Evolutionary conservation across 306 rosid genomes (phyloP).

Genomic region (Glycine tomentella): DNA sequence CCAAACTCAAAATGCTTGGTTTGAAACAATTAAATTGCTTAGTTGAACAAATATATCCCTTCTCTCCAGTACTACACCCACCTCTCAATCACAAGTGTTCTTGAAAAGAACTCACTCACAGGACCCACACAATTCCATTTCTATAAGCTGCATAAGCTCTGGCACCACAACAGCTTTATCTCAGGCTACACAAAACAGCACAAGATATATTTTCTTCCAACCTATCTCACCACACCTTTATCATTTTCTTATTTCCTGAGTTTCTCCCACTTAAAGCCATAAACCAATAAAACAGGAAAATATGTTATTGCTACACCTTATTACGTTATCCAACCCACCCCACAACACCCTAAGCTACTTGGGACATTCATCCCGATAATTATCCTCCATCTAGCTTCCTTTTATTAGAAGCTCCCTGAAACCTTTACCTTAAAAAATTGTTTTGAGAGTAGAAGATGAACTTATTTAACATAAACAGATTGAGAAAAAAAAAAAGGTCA

Average conservation of each 20-base stretch:
- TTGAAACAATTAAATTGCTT: slow-evolving; percentile 9
- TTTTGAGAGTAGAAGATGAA: slow-evolving; percentile 30
- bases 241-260: background rate
- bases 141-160: background rate
- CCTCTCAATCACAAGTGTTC: slow-evolving; percentile 9
- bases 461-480: slow-evolving; percentile 14
- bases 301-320: slow-evolving; percentile 6
- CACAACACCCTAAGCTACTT: slow-evolving; percentile 11
- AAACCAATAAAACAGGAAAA: background rate
- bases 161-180: background rate
- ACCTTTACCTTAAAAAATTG: slow-evolving; percentile 4
- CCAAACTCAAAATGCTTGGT: slow-evolving; percentile 30
- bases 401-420: slow-evolving; percentile 11
- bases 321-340: slow-evolving; percentile 23
- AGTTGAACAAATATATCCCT: slow-evolving; percentile 6
- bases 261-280: slow-evolving; percentile 10
- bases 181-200: slow-evolving; percentile 14
- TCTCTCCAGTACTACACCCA: background rate
- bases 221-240: slow-evolving; percentile 14
- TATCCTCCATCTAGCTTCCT: slow-evolving; percentile 15
- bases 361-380: slow-evolving; percentile 7
- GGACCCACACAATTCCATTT: slow-evolving; percentile 30
- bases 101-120: slow-evolving; percentile 11
- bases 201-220: slow-evolving; percentile 19
- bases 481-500: slow-evolving; percentile 5